Evolutionary conservation across 1,284 basidiomycete species (phyloP), one percentile per base, ranked within the genome.

Genomic region (Ganoderma lucidum): DNA sequence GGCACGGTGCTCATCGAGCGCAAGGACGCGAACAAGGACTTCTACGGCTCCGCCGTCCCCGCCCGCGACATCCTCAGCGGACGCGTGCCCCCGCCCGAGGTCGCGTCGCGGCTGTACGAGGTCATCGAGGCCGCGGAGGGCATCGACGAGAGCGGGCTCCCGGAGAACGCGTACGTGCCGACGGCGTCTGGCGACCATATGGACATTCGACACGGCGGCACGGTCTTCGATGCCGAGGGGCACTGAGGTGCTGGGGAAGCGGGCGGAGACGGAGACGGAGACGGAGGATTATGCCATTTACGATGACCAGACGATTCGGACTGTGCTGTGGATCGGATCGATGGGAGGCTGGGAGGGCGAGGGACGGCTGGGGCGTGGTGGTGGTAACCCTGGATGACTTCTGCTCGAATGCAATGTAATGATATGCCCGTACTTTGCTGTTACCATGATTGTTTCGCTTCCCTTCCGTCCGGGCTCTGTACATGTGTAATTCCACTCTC

Each of bases 1-100:
- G 98, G 98, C 1, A 98, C 97, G 0, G 94, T 89, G 56, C 88
- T 99, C 67, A 94, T 99, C 70, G 97, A 99, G 81, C 90, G 97
- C 75, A 97, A 96, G 80, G 96, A 98, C 79, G 93, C 96, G 66
- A 97, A 97, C 79, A 88, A 91, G 65, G 95, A 96, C 39, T 99
- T 99, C 83, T 99, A 99, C 77, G 98, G 97, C 12, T 96, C 95
- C 19, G 85, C 91, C 14, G 92, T 99, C 30, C 95, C 97, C 0
- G 95, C 96, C 0, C 87, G 88, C 61, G 96, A 98, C 79, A 95
- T 99, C 73, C 88, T 99, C 30, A 88, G 92, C 67, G 97, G 97
- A 53, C 93, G 93, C 51, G 96, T 99, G 0, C 97, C 97, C 1
- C 95, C 97, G 12, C 97, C 97, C 0, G 97, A 99, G 82, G 96